Percentiles rank a stretch among this genome's conserved stretches.
phyloP scores from a whole-genome alignment of 805 yeast genomes.

The Saccharomycopsis amapae region DNA sequence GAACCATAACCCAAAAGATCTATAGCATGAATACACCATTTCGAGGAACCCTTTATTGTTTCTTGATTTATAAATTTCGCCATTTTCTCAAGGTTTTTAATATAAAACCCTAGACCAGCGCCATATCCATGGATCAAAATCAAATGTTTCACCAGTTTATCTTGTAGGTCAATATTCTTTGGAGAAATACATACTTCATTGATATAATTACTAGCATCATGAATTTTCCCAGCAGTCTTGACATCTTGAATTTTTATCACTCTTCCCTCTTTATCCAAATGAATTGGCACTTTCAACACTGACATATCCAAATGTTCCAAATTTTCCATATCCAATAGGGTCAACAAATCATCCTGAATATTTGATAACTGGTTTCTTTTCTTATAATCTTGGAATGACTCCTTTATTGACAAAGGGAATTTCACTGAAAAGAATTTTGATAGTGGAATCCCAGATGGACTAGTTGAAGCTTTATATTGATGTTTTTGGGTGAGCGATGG shows the following conservation, averaged over 20 bases:
- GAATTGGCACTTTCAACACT: constrained; percentile 30
- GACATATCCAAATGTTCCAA: constrained; percentile 29
- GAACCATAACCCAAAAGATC: constrained; percentile 90
- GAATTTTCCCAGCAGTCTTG: neutral
- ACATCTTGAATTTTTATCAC: constrained; percentile 30
- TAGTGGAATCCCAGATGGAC: constrained; percentile 20
- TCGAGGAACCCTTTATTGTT: constrained; percentile 27
- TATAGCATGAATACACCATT: constrained; percentile 76
- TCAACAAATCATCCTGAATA: constrained; percentile 41
- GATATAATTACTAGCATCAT: constrained; percentile 33
- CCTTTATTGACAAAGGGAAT: constrained; percentile 50
- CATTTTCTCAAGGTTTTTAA: constrained; percentile 60
- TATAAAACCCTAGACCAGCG: constrained; percentile 83
- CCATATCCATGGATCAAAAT: constrained; percentile 93
- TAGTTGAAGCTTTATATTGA: constrained; percentile 11
- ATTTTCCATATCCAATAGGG: constrained; percentile 38
- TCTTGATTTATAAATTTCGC: constrained; percentile 24
- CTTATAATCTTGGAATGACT: constrained; percentile 49
- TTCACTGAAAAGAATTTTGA: constrained; percentile 15
- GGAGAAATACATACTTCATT: constrained; percentile 70
- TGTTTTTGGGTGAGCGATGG: neutral
- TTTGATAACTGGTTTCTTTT: constrained; percentile 32
- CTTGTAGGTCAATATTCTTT: constrained; percentile 30
- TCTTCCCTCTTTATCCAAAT: constrained; percentile 26
- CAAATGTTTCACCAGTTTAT: constrained; percentile 36